phyloP scores from a whole-genome alignment of 345 rosid species.

The Gossypioides kirkii region DNA sequence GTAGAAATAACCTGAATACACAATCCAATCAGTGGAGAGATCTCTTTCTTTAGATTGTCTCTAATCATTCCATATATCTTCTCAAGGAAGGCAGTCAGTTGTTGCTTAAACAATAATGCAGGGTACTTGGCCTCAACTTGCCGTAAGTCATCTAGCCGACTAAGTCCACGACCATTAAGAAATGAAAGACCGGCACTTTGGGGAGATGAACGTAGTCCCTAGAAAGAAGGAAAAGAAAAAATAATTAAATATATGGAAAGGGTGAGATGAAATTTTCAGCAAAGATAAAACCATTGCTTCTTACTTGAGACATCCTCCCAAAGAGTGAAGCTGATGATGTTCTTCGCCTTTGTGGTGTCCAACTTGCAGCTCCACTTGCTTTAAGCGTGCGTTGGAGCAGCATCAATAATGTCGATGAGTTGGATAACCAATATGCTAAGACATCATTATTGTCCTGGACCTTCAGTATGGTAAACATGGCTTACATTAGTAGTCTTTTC shows the following conservation, averaged over 20 bases:
- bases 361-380: conserved; percentile 96
- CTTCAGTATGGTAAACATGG: conserved; percentile 38
- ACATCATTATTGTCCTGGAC: conserved; percentile 73
- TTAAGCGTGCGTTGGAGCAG: conserved; percentile 93
- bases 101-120: conserved; percentile 93
- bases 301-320: conserved; percentile 98
- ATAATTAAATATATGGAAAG: conserved; percentile 12
- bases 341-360: conserved; percentile 96
- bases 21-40: conserved; percentile 87
- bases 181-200: conserved; percentile 85
- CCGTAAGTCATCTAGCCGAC: conserved; percentile 74
- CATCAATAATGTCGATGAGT: conserved; percentile 76
- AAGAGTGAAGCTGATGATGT: conserved; percentile 83
- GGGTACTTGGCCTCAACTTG: conserved; percentile 99
- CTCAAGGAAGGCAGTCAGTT: conserved; percentile 99
- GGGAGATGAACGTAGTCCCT: conserved; percentile 87
- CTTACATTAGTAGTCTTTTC: conserved; percentile 18
- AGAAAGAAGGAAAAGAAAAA: conserved; percentile 15
- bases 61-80: conserved; percentile 99
- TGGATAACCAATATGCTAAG: conserved; percentile 92
- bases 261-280: not conserved
- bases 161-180: conserved; percentile 64
- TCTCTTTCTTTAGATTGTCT: conserved; percentile 93
- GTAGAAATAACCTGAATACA: conserved; percentile 78
- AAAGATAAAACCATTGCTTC: conserved; percentile 19